Evolutionary conservation across 2,329 filamentous ascomycete species (phyloP).

Genomic region (Talaromyces amestolkiae): DNA sequence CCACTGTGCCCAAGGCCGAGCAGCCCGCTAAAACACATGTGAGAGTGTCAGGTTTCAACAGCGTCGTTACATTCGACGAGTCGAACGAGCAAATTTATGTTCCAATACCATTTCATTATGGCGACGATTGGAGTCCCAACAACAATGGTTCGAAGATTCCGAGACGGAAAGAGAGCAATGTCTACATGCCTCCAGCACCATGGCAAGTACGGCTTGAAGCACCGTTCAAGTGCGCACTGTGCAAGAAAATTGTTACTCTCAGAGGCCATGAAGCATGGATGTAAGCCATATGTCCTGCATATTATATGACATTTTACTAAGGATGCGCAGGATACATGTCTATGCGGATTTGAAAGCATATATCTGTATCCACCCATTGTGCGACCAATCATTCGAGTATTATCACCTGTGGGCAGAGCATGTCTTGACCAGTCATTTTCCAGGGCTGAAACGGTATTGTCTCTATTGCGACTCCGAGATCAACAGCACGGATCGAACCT

Average conservation of each 20-base stretch:
- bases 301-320: not conserved
- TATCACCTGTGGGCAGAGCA: constrained; percentile 15
- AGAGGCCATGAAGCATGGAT: constrained; percentile 16
- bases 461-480: constrained; percentile 10
- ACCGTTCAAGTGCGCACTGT: constrained; percentile 12
- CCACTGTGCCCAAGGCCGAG: not conserved
- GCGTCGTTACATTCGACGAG: constrained; percentile 16
- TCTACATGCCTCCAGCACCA: not conserved
- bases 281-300: not conserved
- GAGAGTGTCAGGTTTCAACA: constrained; percentile 10
- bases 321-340: constrained; percentile 1
- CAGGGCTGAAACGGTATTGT: constrained; percentile 13
- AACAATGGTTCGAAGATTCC: constrained; percentile 9
- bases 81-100: constrained; percentile 11
- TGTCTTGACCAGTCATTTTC: constrained; percentile 8
- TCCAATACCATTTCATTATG: constrained; percentile 10
- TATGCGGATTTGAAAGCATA: constrained; percentile 16
- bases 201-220: constrained; percentile 14
- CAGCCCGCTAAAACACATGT: constrained; percentile 6
- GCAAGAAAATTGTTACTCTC: constrained; percentile 14
- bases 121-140: constrained; percentile 10
- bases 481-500: not conserved
- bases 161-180: constrained; percentile 1
- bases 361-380: constrained; percentile 8
- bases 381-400: constrained; percentile 14